phyloP scores from a whole-genome alignment of 805 yeast genomes.

The Torulaspora franciscae region DNA sequence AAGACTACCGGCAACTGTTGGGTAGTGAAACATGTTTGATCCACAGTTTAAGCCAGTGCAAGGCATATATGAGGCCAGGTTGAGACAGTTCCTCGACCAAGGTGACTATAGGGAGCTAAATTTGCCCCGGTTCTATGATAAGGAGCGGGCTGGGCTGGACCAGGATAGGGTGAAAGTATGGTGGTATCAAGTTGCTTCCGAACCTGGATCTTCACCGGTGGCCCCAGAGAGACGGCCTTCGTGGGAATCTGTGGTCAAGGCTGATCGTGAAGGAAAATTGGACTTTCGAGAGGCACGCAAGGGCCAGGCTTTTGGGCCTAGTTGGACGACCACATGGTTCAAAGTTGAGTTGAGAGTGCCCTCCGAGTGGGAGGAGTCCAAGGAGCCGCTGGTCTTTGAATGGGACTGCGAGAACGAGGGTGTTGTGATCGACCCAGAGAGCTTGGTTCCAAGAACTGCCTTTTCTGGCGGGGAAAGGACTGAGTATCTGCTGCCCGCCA shows the following conservation, averaged over 20 bases:
- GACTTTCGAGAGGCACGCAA: constrained; percentile 55
- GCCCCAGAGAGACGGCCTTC: constrained; percentile 36
- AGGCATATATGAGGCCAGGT: constrained; percentile 50
- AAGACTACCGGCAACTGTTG: constrained; percentile 2
- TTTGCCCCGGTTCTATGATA: constrained; percentile 76
- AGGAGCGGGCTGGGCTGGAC: constrained; percentile 42
- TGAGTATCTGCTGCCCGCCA: constrained; percentile 62
- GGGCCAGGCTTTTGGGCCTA: constrained; percentile 84
- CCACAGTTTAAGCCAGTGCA: constrained; percentile 68
- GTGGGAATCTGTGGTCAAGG: constrained; percentile 29
- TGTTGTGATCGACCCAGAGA: constrained; percentile 61
- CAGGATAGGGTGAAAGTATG: constrained; percentile 50
- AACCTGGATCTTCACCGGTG: constrained; percentile 39
- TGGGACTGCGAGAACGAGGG: constrained; percentile 91
- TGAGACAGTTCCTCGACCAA: constrained; percentile 59
- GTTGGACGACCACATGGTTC: constrained; percentile 98
- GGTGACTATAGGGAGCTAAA: constrained; percentile 72
- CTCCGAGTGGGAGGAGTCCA: constrained; percentile 40
- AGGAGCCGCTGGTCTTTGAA: constrained; percentile 56
- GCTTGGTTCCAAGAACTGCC: constrained; percentile 67
- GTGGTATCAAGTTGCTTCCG: constrained; percentile 69
- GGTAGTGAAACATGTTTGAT: constrained; percentile 29
- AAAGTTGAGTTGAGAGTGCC: constrained; percentile 64
- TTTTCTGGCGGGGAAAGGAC: constrained; percentile 80
- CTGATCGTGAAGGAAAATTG: constrained; percentile 23